A percentile compares a stretch with the other conserved stretches of the same genome.
phyloP scores from a whole-genome alignment of 108 stramenopile genomes.

The Cyclotella kingstonii region DNA sequence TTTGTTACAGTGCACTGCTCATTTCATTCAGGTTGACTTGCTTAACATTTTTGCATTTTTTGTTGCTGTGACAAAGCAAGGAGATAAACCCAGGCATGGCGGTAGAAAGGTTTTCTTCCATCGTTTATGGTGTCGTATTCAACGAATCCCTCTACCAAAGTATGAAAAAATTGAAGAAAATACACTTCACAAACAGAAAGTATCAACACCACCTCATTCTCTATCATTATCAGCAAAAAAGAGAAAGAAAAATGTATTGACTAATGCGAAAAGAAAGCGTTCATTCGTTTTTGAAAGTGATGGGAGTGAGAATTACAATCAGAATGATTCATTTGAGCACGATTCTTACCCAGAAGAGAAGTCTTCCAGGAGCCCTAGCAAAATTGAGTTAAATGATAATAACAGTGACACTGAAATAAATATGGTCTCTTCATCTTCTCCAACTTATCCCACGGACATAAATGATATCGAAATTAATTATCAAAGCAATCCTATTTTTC shows the following conservation, averaged over 20 bases:
- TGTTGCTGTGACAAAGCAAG: conserved; percentile 38
- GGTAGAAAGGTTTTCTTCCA: conserved; percentile 90
- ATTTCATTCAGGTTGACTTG: too few species aligned
- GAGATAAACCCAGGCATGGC: conserved; percentile 86
- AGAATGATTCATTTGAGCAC: too few species aligned
- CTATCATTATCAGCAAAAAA: conserved; percentile 8
- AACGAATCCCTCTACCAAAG: conserved; percentile 63
- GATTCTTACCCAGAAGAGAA: too few species aligned
- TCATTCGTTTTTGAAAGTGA: neutral
- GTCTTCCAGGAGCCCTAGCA: too few species aligned
- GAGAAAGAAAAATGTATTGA: conserved; percentile 39
- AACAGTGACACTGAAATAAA: too few species aligned
- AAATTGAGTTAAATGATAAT: too few species aligned
- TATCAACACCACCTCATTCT: neutral
- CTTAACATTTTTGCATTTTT: neutral
- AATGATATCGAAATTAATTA: neutral
- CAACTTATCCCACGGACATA: too few species aligned
- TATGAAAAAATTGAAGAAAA: conserved; percentile 23
- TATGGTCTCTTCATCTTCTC: too few species aligned
- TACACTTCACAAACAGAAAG: neutral
- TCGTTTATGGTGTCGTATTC: conserved; percentile 86
- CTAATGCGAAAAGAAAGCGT: neutral
- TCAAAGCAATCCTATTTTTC: conserved; percentile 21
- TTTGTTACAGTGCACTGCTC: too few species aligned
- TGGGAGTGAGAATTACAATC: neutral